Percentiles rank a stretch among this genome's conserved stretches.
Conservation (phyloP, 2,329 filamentous ascomycete genomes). For the Alternaria arborescens region DNA sequence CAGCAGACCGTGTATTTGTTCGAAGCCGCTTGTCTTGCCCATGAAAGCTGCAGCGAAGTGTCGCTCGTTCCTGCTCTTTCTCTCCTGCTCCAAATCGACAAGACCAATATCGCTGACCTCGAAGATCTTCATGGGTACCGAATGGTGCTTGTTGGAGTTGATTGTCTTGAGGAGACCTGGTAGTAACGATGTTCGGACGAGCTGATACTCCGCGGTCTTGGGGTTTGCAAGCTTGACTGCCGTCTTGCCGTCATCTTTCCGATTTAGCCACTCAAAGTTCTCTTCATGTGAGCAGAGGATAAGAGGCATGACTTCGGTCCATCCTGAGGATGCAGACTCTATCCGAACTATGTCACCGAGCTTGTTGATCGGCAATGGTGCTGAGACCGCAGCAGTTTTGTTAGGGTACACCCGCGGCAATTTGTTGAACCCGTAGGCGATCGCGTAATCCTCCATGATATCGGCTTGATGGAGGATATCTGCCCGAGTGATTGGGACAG, state of each 20-base stretch:
- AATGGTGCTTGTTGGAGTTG: constrained; percentile 89
- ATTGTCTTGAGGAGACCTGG: constrained; percentile 93
- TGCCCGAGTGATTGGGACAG: constrained; percentile 86
- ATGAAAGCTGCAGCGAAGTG: constrained; percentile 97
- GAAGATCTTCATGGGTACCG: constrained; percentile 89
- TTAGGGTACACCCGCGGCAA: constrained; percentile 87
- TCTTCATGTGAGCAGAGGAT: constrained; percentile 98
- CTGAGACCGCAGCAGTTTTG: constrained; percentile 85
- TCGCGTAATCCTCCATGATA: constrained; percentile 97
- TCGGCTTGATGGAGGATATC: constrained; percentile 97
- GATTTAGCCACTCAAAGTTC: constrained; percentile 95
- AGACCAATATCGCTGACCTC: constrained; percentile 91
- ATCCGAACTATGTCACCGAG: constrained; percentile 88
- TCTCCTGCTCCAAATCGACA: constrained; percentile 83
- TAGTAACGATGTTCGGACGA: constrained; percentile 85
- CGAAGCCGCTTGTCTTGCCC: constrained; percentile 92
- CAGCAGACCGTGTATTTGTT: constrained; percentile 91
- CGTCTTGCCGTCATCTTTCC: constrained; percentile 82
- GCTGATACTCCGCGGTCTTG: constrained; percentile 92
- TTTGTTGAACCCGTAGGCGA: constrained; percentile 97
- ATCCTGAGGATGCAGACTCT: constrained; percentile 92
- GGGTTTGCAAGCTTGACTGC: constrained; percentile 89
- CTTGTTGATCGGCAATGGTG: constrained; percentile 91
- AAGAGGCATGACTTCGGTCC: constrained; percentile 94
- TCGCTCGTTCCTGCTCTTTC: constrained; percentile 87